Evolutionary conservation across 2,329 filamentous ascomycete genomes (phyloP).

Genomic region (Geosmithia flava): DNA sequence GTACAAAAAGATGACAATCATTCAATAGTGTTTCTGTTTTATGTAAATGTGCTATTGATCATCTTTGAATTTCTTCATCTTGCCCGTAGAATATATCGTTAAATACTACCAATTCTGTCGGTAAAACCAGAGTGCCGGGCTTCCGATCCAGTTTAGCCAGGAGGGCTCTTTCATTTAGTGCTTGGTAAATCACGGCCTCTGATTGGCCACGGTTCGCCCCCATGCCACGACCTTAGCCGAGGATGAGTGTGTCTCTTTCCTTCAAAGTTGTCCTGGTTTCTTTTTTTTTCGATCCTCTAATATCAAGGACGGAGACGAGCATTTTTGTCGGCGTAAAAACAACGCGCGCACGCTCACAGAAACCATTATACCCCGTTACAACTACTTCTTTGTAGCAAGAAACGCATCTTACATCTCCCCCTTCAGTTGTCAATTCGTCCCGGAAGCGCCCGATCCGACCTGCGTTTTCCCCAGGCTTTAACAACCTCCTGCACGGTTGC

Average conservation of each 20-base stretch:
- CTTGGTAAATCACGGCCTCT: background rate
- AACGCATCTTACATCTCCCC: background rate
- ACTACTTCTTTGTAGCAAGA: background rate
- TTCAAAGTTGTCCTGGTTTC: background rate
- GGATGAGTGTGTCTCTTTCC: background rate
- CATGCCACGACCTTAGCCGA: background rate
- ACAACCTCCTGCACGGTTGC: background rate
- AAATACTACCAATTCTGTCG: background rate
- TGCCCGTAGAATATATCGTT: background rate
- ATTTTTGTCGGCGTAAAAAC: background rate
- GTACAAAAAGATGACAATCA: background rate
- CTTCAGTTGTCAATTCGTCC: background rate
- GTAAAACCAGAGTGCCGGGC: background rate
- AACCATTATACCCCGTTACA: background rate
- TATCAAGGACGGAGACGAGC: background rate
- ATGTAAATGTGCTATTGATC: too few species aligned
- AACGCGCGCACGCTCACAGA: background rate
- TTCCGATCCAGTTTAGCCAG: background rate
- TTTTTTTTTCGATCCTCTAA: background rate
- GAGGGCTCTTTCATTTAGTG: background rate
- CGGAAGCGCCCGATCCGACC: background rate
- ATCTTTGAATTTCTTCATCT: too few species aligned
- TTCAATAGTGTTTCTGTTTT: background rate
- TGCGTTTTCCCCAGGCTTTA: background rate
- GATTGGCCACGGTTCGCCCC: background rate